A percentile compares a stretch with the other conserved stretches of the same genome.
These are phyloP conservation scores for Auricularia cornea DNA, from an alignment of 768 basidiomycete species.

Conservation along the genomic window DNA sequence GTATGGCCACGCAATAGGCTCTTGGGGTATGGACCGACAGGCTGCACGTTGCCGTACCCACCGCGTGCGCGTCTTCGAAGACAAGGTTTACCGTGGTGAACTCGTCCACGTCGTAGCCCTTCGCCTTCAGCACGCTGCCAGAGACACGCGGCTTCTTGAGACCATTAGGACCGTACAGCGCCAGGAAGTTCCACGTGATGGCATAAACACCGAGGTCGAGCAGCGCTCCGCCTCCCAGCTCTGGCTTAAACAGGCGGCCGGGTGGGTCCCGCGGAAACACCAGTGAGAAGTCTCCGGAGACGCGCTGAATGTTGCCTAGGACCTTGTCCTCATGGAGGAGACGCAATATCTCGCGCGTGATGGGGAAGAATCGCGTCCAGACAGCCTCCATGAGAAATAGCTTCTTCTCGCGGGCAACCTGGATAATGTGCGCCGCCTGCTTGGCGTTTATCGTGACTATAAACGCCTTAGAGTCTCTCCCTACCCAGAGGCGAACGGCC, in stretches of 20 bases:
- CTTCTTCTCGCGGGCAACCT: conserved; percentile 6
- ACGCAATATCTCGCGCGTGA: conserved; percentile 2
- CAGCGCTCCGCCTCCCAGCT: conserved; percentile 14
- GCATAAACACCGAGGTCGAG: conserved; percentile 16
- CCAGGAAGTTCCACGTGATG: conserved; percentile 11
- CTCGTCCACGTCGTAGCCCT: conserved; percentile 10
- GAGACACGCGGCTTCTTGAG: conserved; percentile 2
- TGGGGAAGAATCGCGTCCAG: conserved; percentile 18
- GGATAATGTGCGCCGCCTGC: conserved; percentile 10
- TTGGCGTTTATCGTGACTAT: conserved; percentile 14
- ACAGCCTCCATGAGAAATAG: conserved; percentile 13
- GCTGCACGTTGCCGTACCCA: conserved; percentile 4
- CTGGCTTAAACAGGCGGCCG: conserved; percentile 10
- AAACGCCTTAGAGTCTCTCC: neutral
- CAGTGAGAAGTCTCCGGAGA: conserved; percentile 13
- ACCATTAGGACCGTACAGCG: conserved; percentile 8
- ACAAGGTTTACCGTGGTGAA: conserved; percentile 6
- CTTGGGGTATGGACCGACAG: conserved; percentile 2
- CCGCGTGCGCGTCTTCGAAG: conserved; percentile 3
- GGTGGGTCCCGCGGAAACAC: neutral
- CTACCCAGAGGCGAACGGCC: neutral
- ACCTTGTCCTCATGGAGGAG: conserved; percentile 7
- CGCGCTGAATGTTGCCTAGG: conserved; percentile 10
- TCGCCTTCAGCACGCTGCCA: conserved; percentile 2
- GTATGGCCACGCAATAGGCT: conserved; percentile 3